Evolutionary conservation across 441 rosid species (phyloP).

Genomic region (Populus hybrid): DNA sequence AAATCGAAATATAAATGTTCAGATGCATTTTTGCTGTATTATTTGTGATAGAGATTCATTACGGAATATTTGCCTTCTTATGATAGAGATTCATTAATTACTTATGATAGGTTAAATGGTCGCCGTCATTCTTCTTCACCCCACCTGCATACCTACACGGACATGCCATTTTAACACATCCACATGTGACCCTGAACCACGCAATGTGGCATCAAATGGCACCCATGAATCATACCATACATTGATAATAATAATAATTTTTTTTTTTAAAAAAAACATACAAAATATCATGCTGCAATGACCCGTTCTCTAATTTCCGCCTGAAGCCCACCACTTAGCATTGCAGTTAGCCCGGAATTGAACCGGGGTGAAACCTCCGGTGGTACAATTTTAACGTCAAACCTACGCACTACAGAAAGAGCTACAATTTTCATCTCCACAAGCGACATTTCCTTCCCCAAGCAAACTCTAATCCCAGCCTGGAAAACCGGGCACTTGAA

Average conservation of each 20-base stretch:
- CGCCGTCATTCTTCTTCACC: not conserved
- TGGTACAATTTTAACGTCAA: conserved; percentile 7
- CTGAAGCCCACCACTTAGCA: conserved; percentile 25
- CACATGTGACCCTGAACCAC: not conserved
- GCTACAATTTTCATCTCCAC: conserved; percentile 32
- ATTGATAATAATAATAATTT: not conserved
- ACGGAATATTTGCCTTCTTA: not conserved
- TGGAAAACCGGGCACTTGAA: conserved; percentile 33
- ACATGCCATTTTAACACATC: too few species aligned
- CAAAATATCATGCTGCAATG: not conserved
- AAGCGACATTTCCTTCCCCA: conserved; percentile 32
- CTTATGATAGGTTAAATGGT: not conserved
- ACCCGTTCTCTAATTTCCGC: conserved; percentile 10
- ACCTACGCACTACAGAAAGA: conserved; percentile 11
- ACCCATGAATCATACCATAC: not conserved
- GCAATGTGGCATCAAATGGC: not conserved
- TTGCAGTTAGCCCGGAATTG: conserved; percentile 26
- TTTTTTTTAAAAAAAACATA: not conserved
- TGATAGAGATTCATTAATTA: too few species aligned
- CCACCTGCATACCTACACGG: not conserved
- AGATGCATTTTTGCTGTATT: not conserved
- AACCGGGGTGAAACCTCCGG: conserved; percentile 12
- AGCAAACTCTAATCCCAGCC: conserved; percentile 29
- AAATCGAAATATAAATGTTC: not conserved
- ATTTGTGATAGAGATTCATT: not conserved